Percentiles rank a stretch among this genome's conserved stretches.
phyloP scores from a whole-genome alignment of 1,139 yeast genomes.

The Yamadazyma atmosphaerica region DNA sequence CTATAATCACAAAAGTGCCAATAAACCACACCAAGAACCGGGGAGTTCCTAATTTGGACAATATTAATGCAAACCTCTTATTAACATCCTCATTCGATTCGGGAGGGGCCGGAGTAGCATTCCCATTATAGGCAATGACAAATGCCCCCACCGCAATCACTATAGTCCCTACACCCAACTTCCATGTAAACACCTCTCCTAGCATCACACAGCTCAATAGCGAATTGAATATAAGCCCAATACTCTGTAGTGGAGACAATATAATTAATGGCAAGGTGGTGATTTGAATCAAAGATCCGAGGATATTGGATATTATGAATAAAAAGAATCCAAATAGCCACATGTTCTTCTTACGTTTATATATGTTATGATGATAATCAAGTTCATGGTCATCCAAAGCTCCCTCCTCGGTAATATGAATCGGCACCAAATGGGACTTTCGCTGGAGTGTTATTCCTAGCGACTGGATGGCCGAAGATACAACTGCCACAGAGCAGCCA shows the following conservation, averaged over 20 bases:
- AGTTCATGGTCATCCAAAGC: conserved; percentile 14
- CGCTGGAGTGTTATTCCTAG: conserved; percentile 83
- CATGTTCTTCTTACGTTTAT: conserved; percentile 53
- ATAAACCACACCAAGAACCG: conserved; percentile 41
- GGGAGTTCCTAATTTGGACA: conserved; percentile 26
- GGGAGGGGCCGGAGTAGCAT: conserved; percentile 21
- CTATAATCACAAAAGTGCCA: conserved; percentile 33
- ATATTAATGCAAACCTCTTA: conserved; percentile 27
- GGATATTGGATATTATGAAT: conserved; percentile 70
- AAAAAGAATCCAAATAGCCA: conserved; percentile 77
- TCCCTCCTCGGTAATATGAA: conserved; percentile 10
- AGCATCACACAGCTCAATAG: conserved; percentile 65
- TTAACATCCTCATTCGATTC: conserved; percentile 19
- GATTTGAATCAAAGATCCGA: conserved; percentile 83
- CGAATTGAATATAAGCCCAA: conserved; percentile 84
- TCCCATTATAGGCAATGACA: conserved; percentile 75
- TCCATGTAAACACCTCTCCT: conserved; percentile 63
- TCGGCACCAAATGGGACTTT: conserved; percentile 61
- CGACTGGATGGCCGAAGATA: conserved; percentile 81
- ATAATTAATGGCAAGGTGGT: conserved; percentile 81
- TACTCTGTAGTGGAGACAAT: conserved; percentile 81
- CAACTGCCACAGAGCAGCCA: conserved; percentile 75
- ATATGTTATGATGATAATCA: conserved; percentile 25
- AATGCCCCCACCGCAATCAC: conserved; percentile 75
- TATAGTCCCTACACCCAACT: conserved; percentile 63